Evolutionary conservation across 768 basidiomycete species (phyloP).

Genomic region (Auriscalpium orientale): DNA sequence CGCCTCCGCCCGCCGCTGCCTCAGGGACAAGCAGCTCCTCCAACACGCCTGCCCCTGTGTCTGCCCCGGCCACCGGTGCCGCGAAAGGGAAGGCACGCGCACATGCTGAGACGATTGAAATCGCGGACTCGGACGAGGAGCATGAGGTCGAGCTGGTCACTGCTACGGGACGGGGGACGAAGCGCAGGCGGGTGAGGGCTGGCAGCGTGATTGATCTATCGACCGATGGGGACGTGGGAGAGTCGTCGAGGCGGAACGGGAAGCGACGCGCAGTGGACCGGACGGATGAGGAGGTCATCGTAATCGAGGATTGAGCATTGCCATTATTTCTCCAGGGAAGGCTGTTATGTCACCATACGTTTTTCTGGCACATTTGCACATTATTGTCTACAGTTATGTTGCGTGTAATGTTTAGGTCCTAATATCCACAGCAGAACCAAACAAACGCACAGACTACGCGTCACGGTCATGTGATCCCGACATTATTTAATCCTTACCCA

Average conservation of each 20-base stretch:
- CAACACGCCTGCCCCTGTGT: background rate
- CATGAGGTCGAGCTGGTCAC: constrained; percentile 4
- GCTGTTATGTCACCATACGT: no score
- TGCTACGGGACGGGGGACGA: constrained; percentile 5
- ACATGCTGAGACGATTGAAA: background rate
- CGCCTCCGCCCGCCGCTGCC: background rate
- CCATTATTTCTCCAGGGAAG: no score
- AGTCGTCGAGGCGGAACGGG: constrained; percentile 4
- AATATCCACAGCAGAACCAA: no score
- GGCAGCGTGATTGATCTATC: constrained; percentile 8
- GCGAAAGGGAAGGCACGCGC: constrained; percentile 14
- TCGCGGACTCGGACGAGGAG: constrained; percentile 9
- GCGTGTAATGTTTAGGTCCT: no score
- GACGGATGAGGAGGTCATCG: constrained; percentile 9
- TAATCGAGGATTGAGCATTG: constrained; percentile 10
- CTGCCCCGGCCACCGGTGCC: background rate
- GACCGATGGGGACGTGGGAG: constrained; percentile 4
- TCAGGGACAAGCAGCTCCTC: background rate
- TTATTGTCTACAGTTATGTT: no score
- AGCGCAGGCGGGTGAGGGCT: constrained; percentile 6
- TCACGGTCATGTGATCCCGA: no score
- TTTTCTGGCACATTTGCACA: no score
- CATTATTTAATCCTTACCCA: no score
- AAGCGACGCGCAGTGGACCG: constrained; percentile 14
- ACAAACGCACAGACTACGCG: no score